Percentiles rank a stretch among this genome's conserved stretches.
These are phyloP conservation scores for Aureobasidium leucospermi DNA, from an alignment of 2,329 filamentous ascomycete genomes.

Conservation along the genomic window DNA sequence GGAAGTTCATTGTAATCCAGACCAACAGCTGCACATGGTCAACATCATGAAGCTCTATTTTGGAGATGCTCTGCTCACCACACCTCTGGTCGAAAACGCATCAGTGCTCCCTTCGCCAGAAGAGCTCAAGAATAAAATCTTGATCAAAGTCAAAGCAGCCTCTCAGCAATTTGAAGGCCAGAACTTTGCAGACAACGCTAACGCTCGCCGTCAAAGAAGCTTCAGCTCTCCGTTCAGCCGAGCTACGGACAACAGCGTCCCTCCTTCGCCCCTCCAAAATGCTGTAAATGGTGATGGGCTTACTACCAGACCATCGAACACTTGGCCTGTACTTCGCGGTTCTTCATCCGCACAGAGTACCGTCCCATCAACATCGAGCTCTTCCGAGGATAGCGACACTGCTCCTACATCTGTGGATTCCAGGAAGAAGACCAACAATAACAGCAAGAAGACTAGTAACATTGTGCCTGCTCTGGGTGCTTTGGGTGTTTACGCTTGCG, in stretches of 20 bases:
- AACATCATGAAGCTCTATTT: slow-evolving; percentile 82
- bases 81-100: slow-evolving; percentile 62
- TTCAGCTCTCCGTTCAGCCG: slow-evolving; percentile 69
- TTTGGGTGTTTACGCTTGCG: slow-evolving; percentile 70
- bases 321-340: slow-evolving; percentile 45
- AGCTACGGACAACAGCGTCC: slow-evolving; percentile 47
- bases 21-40: slow-evolving; percentile 83
- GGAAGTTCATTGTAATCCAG: slow-evolving; percentile 81
- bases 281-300: background rate
- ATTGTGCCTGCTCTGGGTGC: slow-evolving; percentile 77
- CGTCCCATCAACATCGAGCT: slow-evolving; percentile 50
- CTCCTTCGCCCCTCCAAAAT: slow-evolving; percentile 25
- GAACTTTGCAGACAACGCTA: slow-evolving; percentile 17
- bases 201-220: slow-evolving; percentile 50
- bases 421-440: slow-evolving; percentile 46
- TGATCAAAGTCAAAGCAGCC: slow-evolving; percentile 92
- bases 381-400: slow-evolving; percentile 71
- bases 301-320: slow-evolving; percentile 26
- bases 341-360: slow-evolving; percentile 50
- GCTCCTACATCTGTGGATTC: slow-evolving; percentile 48
- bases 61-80: slow-evolving; percentile 67
- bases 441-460: slow-evolving; percentile 58
- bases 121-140: slow-evolving; percentile 71
- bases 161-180: slow-evolving; percentile 35
- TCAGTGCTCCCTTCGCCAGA: slow-evolving; percentile 75